Evolutionary conservation across 1,284 basidiomycete species (phyloP).

Genomic region (Leccinum subfulvum): DNA sequence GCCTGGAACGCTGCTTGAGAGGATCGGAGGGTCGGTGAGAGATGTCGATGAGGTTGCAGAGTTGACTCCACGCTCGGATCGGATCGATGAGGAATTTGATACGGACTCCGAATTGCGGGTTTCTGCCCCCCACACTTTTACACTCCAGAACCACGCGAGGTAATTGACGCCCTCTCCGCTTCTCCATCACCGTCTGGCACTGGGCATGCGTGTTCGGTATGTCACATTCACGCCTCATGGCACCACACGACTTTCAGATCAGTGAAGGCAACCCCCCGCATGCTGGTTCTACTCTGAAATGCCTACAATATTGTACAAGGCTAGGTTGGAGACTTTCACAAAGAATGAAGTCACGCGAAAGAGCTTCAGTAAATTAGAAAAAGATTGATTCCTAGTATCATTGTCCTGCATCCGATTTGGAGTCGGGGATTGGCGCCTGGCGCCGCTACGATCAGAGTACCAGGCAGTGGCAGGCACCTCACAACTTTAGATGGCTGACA

Average conservation of each 20-base stretch:
- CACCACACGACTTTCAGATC: constrained; percentile 3
- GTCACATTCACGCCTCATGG: constrained; percentile 16
- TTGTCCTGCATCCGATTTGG: too few species aligned
- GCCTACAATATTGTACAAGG: too few species aligned
- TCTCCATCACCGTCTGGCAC: constrained; percentile 1
- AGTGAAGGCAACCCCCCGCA: too few species aligned
- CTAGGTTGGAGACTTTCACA: too few species aligned
- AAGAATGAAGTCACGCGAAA: too few species aligned
- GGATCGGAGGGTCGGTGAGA: constrained; percentile 17
- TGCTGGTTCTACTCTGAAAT: too few species aligned
- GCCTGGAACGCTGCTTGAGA: constrained; percentile 21
- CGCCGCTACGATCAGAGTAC: too few species aligned
- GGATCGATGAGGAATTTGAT: constrained; percentile 5
- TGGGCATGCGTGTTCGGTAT: constrained; percentile 17
- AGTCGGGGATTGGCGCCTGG: too few species aligned
- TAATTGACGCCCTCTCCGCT: constrained; percentile 17
- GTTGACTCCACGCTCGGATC: constrained; percentile 3
- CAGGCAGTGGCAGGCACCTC: too few species aligned
- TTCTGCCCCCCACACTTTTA: constrained; percentile 10
- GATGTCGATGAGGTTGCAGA: constrained; percentile 7
- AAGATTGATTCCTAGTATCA: too few species aligned
- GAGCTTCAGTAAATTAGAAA: too few species aligned
- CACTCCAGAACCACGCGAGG: constrained; percentile 26
- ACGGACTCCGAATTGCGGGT: constrained; percentile 1
- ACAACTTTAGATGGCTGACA: too few species aligned